Conservation (phyloP, 495 filamentous ascomycete species). For the Penicillium coprophilum region DNA sequence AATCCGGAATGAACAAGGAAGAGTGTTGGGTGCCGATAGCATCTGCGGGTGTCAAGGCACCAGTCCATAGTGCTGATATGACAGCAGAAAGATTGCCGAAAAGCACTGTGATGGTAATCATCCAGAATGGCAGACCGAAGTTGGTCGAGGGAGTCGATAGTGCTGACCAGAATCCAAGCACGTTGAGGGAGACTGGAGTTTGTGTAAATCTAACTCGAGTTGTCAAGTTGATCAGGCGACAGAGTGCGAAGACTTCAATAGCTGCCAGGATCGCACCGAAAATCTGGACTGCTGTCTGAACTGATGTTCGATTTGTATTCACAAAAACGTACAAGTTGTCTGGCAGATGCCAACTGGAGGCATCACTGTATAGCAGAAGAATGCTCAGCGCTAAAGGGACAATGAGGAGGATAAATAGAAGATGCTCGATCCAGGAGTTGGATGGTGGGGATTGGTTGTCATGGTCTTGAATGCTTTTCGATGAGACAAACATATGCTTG, state of each 20-base stretch:
- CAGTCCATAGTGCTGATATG: constrained; percentile 37
- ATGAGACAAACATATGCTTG: neutral
- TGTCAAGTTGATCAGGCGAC: constrained; percentile 14
- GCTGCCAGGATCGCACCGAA: constrained; percentile 12
- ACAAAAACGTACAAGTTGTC: constrained; percentile 11
- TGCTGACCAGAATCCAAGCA: constrained; percentile 21
- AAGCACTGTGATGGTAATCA: constrained; percentile 19
- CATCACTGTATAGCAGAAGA: constrained; percentile 15
- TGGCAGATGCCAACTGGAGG: constrained; percentile 11
- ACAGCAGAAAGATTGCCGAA: constrained; percentile 20
- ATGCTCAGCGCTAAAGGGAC: constrained; percentile 1
- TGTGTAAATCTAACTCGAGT: constrained; percentile 14
- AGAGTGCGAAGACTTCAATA: constrained; percentile 11
- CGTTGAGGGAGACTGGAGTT: constrained; percentile 13
- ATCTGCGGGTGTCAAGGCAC: constrained; percentile 33
- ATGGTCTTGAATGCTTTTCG: neutral
- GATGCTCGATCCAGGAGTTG: constrained; percentile 3
- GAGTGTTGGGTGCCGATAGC: constrained; percentile 5
- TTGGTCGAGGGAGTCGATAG: constrained; percentile 6
- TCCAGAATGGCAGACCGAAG: constrained; percentile 8
- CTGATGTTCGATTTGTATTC: constrained; percentile 15
- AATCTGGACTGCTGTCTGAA: constrained; percentile 24
- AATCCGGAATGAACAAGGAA: constrained; percentile 26
- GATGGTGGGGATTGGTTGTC: neutral
- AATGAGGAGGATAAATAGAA: constrained; percentile 1